Percentiles rank a stretch among this genome's conserved stretches.
Evolutionary conservation across 306 rosid species (phyloP).

Genomic region (Cajanus cajan): DNA sequence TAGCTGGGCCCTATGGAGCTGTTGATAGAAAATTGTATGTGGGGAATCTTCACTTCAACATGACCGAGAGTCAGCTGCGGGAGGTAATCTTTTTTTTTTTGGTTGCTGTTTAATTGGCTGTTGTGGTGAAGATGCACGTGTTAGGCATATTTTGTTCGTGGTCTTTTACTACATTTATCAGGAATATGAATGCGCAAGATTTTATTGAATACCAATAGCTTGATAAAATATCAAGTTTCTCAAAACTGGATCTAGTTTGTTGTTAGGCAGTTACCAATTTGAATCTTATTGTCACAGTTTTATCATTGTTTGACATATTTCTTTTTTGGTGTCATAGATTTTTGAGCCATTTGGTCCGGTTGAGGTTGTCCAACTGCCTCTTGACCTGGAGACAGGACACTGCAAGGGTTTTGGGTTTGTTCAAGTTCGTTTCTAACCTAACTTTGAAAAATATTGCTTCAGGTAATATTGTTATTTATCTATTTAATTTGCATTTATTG

Average conservation of each 20-base stretch:
- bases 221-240: slow-evolving; percentile 3
- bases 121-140: background rate
- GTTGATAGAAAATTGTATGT: slow-evolving; percentile 94
- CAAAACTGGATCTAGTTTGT: background rate
- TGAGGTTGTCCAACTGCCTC: slow-evolving; percentile 93
- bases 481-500: slow-evolving; percentile 20
- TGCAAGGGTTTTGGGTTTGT: slow-evolving; percentile 99
- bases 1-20: slow-evolving; percentile 87
- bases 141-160: background rate
- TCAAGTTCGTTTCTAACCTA: slow-evolving; percentile 62
- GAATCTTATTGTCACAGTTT: background rate
- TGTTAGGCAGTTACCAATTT: background rate
- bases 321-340: slow-evolving; percentile 53
- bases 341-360: slow-evolving; percentile 98
- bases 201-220: slow-evolving; percentile 3
- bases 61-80: slow-evolving; percentile 91
- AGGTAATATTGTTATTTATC: slow-evolving; percentile 8
- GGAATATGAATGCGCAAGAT: background rate
- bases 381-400: slow-evolving; percentile 93
- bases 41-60: slow-evolving; percentile 96
- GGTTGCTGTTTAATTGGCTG: background rate
- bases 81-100: slow-evolving; percentile 53
- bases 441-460: background rate
- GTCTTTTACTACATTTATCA: background rate
- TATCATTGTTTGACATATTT: slow-evolving; percentile 10